phyloP scores from a whole-genome alignment of 495 filamentous ascomycete species.

The Neurospora sp. region DNA sequence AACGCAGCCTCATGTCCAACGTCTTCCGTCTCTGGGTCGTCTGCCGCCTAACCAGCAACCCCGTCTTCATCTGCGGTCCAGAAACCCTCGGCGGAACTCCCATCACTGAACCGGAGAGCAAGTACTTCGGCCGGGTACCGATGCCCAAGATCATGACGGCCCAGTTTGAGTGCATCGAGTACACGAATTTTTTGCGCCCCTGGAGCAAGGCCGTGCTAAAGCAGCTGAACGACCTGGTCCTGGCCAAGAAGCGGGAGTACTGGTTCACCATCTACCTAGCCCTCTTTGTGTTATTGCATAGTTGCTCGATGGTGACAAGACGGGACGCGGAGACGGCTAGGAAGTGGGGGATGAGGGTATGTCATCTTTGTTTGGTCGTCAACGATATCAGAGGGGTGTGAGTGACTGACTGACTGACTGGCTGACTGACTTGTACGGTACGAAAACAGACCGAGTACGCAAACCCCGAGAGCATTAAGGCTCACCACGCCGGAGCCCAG shows the following conservation, averaged over 20 bases:
- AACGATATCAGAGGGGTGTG: background rate
- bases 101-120: constrained; percentile 4
- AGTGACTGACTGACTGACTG: background rate
- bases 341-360: constrained; percentile 13
- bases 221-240: constrained; percentile 18
- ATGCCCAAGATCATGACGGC: constrained; percentile 21
- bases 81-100: constrained; percentile 13
- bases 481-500: constrained; percentile 27
- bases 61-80: constrained; percentile 14
- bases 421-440: background rate
- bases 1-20: constrained; percentile 14
- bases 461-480: constrained; percentile 14
- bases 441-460: constrained; percentile 7
- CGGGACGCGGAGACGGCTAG: constrained; percentile 14
- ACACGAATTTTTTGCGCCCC: constrained; percentile 16
- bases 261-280: constrained; percentile 21
- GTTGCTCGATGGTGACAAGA: constrained; percentile 18
- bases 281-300: constrained; percentile 21
- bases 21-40: constrained; percentile 19
- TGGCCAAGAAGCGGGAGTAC: constrained; percentile 18
- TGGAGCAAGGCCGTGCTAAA: constrained; percentile 19
- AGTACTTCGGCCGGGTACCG: constrained; percentile 8
- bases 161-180: constrained; percentile 22
- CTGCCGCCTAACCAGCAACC: constrained; percentile 18
- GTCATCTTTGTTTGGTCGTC: background rate